Evolutionary conservation across 495 filamentous ascomycete genomes (phyloP).

Genomic region (Bombardia bombarda): DNA sequence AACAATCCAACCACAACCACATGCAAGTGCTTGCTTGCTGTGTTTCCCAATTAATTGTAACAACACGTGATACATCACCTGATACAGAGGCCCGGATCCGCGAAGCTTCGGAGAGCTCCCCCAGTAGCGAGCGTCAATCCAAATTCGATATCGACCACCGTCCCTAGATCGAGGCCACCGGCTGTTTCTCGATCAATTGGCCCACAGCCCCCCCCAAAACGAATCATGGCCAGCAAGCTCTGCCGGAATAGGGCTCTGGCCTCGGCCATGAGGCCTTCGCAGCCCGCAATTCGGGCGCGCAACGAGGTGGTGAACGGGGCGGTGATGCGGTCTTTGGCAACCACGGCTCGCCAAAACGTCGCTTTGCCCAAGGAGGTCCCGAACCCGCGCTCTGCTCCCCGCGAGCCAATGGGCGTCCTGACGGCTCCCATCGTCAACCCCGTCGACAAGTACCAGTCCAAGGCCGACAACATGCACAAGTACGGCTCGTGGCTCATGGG

Average conservation of each 20-base stretch:
- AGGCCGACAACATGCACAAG: conserved; percentile 75
- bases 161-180: conserved; percentile 15
- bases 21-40: no score
- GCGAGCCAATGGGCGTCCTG: conserved; percentile 45
- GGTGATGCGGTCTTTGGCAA: conserved; percentile 47
- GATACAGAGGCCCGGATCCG: no score
- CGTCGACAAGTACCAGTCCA: conserved; percentile 79
- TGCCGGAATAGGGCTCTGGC: conserved; percentile 54
- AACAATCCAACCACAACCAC: no score
- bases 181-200: conserved; percentile 35
- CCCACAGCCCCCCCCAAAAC: conserved; percentile 20
- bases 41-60: no score
- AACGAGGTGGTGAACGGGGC: conserved; percentile 16
- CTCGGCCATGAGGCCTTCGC: conserved; percentile 49
- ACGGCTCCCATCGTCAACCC: conserved; percentile 82
- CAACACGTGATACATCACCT: no score
- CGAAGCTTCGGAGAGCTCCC: no score
- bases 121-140: neutral
- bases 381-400: conserved; percentile 62
- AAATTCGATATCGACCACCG: conserved; percentile 3
- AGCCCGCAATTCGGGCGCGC: conserved; percentile 24
- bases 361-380: conserved; percentile 50
- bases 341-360: conserved; percentile 33
- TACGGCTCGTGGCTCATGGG: conserved; percentile 97
- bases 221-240: conserved; percentile 60